Evolutionary conservation across 2,329 filamentous ascomycete species (phyloP).

Genomic region (Fusarium decemcellulare): DNA sequence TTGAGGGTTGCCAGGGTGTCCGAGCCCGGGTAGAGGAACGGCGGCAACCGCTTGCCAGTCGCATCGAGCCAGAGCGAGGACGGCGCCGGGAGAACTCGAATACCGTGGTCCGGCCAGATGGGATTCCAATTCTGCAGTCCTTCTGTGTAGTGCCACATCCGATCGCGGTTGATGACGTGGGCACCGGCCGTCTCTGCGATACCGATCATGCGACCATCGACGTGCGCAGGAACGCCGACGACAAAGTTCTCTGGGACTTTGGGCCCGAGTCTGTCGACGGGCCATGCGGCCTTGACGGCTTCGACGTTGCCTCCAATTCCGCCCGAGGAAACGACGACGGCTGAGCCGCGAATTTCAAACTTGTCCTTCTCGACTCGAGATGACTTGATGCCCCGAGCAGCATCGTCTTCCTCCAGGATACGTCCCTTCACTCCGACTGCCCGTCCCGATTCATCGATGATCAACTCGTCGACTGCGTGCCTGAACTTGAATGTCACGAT

Average conservation of each 20-base stretch:
- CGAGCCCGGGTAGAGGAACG: constrained; percentile 68
- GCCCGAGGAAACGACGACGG: constrained; percentile 69
- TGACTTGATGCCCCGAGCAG: constrained; percentile 66
- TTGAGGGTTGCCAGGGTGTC: constrained; percentile 72
- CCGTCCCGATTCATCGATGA: constrained; percentile 66
- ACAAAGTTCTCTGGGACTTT: constrained; percentile 70
- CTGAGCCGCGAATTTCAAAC: constrained; percentile 68
- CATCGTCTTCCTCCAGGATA: constrained; percentile 65
- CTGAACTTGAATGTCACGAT: constrained; percentile 69
- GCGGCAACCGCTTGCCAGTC: constrained; percentile 69
- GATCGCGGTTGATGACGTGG: constrained; percentile 70
- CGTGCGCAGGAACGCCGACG: constrained; percentile 72
- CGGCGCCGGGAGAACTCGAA: constrained; percentile 72
- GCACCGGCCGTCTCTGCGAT: constrained; percentile 69
- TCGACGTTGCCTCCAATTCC: constrained; percentile 75
- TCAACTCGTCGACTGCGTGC: constrained; percentile 69
- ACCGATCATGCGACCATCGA: constrained; percentile 74
- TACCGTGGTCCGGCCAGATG: constrained; percentile 74
- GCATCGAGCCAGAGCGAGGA: constrained; percentile 76
- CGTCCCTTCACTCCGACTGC: constrained; percentile 68
- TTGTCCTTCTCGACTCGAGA: constrained; percentile 62
- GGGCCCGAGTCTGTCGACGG: constrained; percentile 68
- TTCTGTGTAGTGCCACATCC: constrained; percentile 79
- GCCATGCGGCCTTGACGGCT: constrained; percentile 71
- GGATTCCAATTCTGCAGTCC: constrained; percentile 73